Percentiles rank a stretch among this genome's conserved stretches.
Conservation (phyloP, 2,329 filamentous ascomycete species). For the Paecilomyces formosus region DNA sequence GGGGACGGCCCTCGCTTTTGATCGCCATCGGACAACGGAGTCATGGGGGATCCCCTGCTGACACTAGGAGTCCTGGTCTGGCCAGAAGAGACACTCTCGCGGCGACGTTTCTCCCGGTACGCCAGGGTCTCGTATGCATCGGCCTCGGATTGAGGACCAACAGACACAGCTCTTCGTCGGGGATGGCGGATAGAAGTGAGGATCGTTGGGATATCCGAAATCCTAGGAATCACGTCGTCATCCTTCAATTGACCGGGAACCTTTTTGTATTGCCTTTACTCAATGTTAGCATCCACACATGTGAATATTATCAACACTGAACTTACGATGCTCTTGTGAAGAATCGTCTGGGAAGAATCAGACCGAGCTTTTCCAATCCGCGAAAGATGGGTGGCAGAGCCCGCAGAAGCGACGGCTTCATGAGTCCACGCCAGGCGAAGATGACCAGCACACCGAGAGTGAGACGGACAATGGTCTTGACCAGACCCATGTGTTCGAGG, state of each 20-base stretch:
- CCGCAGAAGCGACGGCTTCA: slow-evolving; percentile 75
- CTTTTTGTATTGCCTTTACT: slow-evolving; percentile 61
- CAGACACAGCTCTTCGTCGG: slow-evolving; percentile 69
- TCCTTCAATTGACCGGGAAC: slow-evolving; percentile 67
- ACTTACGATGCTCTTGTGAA: slow-evolving; percentile 74
- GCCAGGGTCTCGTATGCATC: slow-evolving; percentile 94
- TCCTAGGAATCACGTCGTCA: slow-evolving; percentile 82
- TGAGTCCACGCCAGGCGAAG: slow-evolving; percentile 81
- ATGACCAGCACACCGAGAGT: slow-evolving; percentile 74
- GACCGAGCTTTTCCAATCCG: slow-evolving; percentile 68
- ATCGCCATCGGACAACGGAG: slow-evolving; percentile 10
- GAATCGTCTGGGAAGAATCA: slow-evolving; percentile 78
- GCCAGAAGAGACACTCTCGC: slow-evolving; percentile 49
- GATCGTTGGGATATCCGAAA: slow-evolving; percentile 79
- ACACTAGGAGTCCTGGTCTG: slow-evolving; percentile 2
- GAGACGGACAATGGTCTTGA: slow-evolving; percentile 59
- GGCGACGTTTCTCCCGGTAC: slow-evolving; percentile 67
- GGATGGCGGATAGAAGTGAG: slow-evolving; percentile 76
- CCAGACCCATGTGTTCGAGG: slow-evolving; percentile 58
- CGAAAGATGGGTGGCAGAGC: slow-evolving; percentile 80
- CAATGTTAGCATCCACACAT: slow-evolving; percentile 22
- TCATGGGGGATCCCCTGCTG: slow-evolving; percentile 14
- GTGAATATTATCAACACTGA: not conserved
- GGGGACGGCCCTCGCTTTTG: slow-evolving; percentile 4
- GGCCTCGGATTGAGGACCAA: slow-evolving; percentile 90